Evolutionary conservation across 768 basidiomycete species (phyloP).

Genomic region (Collybia nuda): DNA sequence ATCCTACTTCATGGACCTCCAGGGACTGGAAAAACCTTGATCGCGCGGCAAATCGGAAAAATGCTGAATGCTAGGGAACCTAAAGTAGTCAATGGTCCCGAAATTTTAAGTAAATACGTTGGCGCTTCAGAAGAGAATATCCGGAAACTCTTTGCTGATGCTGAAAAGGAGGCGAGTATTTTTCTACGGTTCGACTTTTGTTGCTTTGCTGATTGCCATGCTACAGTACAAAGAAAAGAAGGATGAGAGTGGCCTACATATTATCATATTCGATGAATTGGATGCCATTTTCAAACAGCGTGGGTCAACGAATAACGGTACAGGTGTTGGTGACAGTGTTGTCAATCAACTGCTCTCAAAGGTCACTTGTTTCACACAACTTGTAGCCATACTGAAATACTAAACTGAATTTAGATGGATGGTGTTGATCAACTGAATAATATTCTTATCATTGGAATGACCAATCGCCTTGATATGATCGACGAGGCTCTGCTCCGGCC

Average conservation of each 20-base stretch:
- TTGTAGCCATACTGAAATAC: background rate
- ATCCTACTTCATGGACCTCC: constrained; percentile 95
- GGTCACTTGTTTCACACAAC: constrained; percentile 36
- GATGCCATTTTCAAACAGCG: constrained; percentile 99
- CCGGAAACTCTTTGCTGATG: constrained; percentile 95
- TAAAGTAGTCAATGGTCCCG: constrained; percentile 97
- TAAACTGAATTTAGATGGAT: constrained; percentile 76
- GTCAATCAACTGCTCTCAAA: constrained; percentile 99
- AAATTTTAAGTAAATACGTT: constrained; percentile 96
- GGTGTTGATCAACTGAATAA: constrained; percentile 99
- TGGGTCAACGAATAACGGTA: constrained; percentile 87
- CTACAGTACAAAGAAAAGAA: constrained; percentile 92
- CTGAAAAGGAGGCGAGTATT: constrained; percentile 82
- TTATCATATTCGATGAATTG: constrained; percentile 99
- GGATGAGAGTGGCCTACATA: constrained; percentile 95
- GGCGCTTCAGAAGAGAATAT: constrained; percentile 98
- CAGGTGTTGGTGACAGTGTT: constrained; percentile 98
- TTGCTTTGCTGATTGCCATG: background rate
- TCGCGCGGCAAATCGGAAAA: constrained; percentile 98
- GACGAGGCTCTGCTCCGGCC: constrained; percentile 97
- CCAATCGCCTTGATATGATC: constrained; percentile 97
- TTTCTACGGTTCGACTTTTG: background rate
- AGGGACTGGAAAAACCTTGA: constrained; percentile 97
- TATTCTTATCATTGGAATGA: constrained; percentile 99
- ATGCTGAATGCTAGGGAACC: constrained; percentile 98